Conservation (phyloP, 768 basidiomycete species). For the Boletellus ananas region DNA sequence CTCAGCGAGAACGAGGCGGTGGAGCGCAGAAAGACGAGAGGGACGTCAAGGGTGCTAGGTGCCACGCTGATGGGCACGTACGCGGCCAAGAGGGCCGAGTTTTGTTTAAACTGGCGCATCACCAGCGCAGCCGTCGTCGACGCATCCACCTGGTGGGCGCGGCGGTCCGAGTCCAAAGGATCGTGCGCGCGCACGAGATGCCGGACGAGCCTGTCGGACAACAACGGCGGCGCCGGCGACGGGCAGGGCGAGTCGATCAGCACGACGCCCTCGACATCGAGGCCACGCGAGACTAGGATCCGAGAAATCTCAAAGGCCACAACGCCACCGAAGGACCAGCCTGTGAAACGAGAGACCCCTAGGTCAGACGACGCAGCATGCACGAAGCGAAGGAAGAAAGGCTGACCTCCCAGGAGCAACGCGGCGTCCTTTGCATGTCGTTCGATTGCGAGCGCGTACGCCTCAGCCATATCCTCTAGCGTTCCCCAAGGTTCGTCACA, state of each 20-base stretch:
- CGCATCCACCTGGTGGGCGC: conserved; percentile 12
- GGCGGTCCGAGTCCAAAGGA: too few relatives aligned
- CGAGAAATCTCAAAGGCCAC: conserved; percentile 63
- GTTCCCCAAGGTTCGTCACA: conserved; percentile 44
- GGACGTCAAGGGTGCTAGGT: conserved; percentile 13
- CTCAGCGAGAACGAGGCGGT: conserved; percentile 40
- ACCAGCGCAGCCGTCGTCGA: conserved; percentile 34
- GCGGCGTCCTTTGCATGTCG: conserved; percentile 31
- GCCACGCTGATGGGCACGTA: conserved; percentile 40
- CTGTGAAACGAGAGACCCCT: conserved; percentile 29
- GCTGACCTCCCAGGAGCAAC: conserved; percentile 57
- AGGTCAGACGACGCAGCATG: neutral
- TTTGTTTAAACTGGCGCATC: conserved; percentile 48
- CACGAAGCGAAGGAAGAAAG: neutral
- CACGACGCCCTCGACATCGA: conserved; percentile 51
- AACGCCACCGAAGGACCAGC: conserved; percentile 79
- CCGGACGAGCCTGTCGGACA: conserved; percentile 53
- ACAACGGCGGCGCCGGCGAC: conserved; percentile 44
- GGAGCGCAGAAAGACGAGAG: conserved; percentile 53
- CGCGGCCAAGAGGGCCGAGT: conserved; percentile 41
- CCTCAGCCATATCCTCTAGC: conserved; percentile 48
- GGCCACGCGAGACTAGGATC: conserved; percentile 39
- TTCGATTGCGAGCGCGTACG: conserved; percentile 44
- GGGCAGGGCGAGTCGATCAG: conserved; percentile 69
- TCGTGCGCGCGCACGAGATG: conserved; percentile 17